A percentile compares a stretch with the other conserved stretches of the same genome.
These are phyloP conservation scores for Termitomyces sp. DNA, from an alignment of 768 basidiomycete species.

Conservation along the genomic window DNA sequence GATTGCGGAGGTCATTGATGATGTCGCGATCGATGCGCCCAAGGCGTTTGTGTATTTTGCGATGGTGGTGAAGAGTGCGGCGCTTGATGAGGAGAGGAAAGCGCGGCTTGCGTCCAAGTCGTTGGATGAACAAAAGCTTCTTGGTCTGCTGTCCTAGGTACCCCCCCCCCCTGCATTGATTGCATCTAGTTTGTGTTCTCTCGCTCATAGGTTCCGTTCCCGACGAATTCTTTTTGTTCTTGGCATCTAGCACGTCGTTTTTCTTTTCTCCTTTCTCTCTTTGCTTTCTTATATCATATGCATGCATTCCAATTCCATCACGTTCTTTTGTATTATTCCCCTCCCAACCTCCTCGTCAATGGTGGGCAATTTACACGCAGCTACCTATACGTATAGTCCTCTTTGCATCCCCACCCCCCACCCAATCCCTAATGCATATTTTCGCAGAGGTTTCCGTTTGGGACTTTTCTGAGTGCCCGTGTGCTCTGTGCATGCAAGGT, in stretches of 20 bases:
- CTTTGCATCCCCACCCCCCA: not conserved
- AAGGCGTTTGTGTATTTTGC: constrained; percentile 69
- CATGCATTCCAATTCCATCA: not conserved
- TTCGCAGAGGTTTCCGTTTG: not conserved
- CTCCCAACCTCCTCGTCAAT: not conserved
- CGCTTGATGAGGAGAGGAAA: constrained; percentile 55
- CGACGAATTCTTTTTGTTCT: not conserved
- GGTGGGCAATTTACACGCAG: not conserved
- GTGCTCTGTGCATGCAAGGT: too few species aligned
- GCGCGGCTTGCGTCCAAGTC: constrained; percentile 57
- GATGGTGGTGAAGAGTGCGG: constrained; percentile 64
- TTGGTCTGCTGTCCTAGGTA: constrained; percentile 25
- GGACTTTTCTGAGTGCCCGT: too few species aligned
- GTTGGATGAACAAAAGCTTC: constrained; percentile 51
- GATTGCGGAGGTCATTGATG: constrained; percentile 75
- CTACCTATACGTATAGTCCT: not conserved
- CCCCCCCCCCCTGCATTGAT: too few species aligned
- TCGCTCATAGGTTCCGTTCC: too few species aligned
- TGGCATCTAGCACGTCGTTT: not conserved
- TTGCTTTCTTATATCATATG: not conserved
- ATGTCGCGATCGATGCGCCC: constrained; percentile 82
- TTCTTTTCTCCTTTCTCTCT: not conserved
- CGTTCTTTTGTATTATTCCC: not conserved
- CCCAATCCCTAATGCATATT: not conserved
- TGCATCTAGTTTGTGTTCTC: too few species aligned